Base-by-base conservation (phyloP, 371 early-diverging fungal species). In the Mortierella sp. region DNA sequence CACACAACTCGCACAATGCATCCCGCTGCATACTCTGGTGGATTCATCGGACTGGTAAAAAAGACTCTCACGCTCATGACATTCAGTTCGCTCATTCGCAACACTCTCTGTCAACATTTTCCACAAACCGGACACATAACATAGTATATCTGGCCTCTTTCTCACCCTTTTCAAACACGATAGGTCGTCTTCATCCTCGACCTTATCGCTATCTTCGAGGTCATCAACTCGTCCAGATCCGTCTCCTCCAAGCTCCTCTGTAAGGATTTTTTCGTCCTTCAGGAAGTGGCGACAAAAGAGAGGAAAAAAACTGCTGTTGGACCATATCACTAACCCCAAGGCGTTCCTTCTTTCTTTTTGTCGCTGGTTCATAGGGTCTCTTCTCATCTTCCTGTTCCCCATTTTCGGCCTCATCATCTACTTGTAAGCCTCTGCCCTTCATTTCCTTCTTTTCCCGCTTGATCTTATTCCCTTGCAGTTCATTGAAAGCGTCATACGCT, bases 351-450 rank as follows among this genome's bases (percentile, higher is more conserved):
- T 46, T 44, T 70, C 56, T 16, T 74, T 70, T 12, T 44, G 18
- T 41, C 44, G 29, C 41, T 46, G 60, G 54, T 29, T 72, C 32
- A 24, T 88, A 80, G 91, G 92, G 93, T 89, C 91, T 49, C 87
- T 91, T 27, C 84, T 92, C 24, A 89, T 92, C 77, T 91, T 92
- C 81, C 88, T 92, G 87, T 92, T 92, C 88, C 93, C 93, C 38
- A 78, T 92, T 44, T 84, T 90, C 74, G 93, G 93, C 2, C 75
- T 92, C 70, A 88, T 92, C 74, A 75, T 91, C 74, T 92, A 92
- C 81, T 92, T 91, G 93, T 92, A 91, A 91, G 93, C 90, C 7
- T 29, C 32, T 29, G n/a, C 35, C 63, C 60, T 35, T 5, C 10
- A 1, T 6, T n/a, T 24, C 58, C 58, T 27, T 35, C 35, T 29